These are phyloP conservation scores for Ammopiptanthus mongolicus DNA, from an alignment of 306 rosid genomes.

Conservation along the genomic window DNA sequence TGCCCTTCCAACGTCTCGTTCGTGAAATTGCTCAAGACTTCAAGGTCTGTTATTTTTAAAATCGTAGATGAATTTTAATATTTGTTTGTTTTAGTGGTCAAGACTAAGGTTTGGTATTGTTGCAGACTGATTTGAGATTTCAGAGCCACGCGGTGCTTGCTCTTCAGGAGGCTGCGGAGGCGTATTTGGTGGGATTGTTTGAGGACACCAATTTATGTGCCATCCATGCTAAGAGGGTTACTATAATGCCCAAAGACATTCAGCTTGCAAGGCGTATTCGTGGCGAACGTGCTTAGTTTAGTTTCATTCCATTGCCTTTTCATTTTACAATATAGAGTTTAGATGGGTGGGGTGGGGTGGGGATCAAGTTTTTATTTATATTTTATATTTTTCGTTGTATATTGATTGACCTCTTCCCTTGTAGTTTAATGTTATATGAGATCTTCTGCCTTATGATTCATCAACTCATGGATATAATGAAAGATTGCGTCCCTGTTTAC, in stretches of 20 bases:
- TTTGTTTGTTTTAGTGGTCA: no score
- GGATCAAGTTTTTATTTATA: no score
- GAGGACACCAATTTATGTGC: conserved; percentile 65
- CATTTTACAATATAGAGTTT: background rate
- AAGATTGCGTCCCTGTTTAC: no score
- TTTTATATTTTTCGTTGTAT: no score
- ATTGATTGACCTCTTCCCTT: no score
- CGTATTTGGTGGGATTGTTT: conserved; percentile 52
- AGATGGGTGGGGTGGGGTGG: no score
- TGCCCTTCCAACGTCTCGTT: conserved; percentile 55
- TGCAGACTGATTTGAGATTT: conserved; percentile 52
- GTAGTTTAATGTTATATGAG: no score
- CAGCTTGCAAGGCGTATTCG: conserved; percentile 60
- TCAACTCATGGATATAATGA: no score
- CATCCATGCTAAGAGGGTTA: conserved; percentile 61
- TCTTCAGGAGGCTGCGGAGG: conserved; percentile 59
- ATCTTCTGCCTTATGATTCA: no score
- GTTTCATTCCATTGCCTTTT: background rate
- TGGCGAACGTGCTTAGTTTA: conserved; percentile 51
- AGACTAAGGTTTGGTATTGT: background rate
- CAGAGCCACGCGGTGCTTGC: conserved; percentile 65
- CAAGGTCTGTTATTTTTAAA: conserved; percentile 21
- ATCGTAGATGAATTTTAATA: no score
- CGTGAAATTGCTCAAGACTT: conserved; percentile 64
- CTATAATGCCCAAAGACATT: conserved; percentile 62